Conservation (phyloP, 768 basidiomycete genomes). For the Podaxis sp. region DNA sequence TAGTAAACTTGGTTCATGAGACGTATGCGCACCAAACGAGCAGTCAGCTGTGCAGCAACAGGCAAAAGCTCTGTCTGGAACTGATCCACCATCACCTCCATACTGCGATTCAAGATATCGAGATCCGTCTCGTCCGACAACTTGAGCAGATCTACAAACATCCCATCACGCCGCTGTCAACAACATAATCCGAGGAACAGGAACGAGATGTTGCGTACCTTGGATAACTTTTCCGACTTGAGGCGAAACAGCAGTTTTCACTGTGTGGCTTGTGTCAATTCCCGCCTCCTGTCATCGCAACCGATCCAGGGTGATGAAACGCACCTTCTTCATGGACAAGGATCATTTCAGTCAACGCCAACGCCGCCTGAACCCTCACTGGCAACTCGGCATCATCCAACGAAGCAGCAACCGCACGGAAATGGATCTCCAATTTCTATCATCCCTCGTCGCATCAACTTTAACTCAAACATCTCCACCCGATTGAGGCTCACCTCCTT, state of each 20-base stretch:
- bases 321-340: constrained; percentile 56
- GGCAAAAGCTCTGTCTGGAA: constrained; percentile 84
- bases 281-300: neutral
- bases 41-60: constrained; percentile 76
- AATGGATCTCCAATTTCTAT: constrained; percentile 60
- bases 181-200: neutral
- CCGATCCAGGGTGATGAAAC: neutral
- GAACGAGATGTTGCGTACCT: constrained; percentile 38
- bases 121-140: constrained; percentile 90
- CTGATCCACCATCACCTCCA: constrained; percentile 83
- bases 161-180: neutral
- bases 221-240: constrained; percentile 86
- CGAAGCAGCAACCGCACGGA: constrained; percentile 58
- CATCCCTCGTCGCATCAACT: neutral
- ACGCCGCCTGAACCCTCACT: constrained; percentile 77
- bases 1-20: neutral
- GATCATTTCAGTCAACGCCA: constrained; percentile 78
- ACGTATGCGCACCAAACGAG: constrained; percentile 56
- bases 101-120: constrained; percentile 75
- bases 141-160: constrained; percentile 66
- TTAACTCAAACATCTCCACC: neutral
- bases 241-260: constrained; percentile 64
- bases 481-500: constrained; percentile 42
- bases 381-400: constrained; percentile 79
- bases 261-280: constrained; percentile 27